Conservation (phyloP, 106 monocot species). For the Platanthera guangdongensis region DNA sequence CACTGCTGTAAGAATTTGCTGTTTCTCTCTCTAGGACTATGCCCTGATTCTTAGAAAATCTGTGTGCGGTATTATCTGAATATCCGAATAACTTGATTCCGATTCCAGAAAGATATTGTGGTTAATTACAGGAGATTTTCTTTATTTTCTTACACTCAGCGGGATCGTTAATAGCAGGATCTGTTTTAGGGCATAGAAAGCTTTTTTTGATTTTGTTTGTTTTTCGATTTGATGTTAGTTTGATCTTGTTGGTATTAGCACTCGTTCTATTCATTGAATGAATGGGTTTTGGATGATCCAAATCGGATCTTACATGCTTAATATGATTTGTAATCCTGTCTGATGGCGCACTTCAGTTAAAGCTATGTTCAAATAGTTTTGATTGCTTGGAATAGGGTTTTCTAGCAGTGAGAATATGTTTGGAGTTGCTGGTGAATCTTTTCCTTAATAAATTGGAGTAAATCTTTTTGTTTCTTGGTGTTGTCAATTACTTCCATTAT, state of each 20-base stretch:
- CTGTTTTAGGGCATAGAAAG: neutral
- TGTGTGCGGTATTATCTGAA: too few relatives aligned
- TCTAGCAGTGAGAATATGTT: neutral
- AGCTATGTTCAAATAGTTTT: neutral
- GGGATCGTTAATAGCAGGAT: too few relatives aligned
- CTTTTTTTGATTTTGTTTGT: neutral
- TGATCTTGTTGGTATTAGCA: neutral
- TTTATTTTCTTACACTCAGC: too few relatives aligned
- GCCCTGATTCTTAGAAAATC: too few relatives aligned
- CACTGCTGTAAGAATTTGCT: constrained; percentile 9
- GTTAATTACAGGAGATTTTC: too few relatives aligned
- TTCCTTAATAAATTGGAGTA: neutral
- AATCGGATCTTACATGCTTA: neutral
- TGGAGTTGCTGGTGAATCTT: neutral
- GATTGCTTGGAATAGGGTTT: neutral
- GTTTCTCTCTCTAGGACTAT: too few relatives aligned
- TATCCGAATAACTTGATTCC: too few relatives aligned
- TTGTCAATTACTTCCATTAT: too few relatives aligned
- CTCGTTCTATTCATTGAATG: neutral
- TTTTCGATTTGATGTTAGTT: neutral
- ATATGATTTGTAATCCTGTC: neutral
- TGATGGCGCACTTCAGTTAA: neutral
- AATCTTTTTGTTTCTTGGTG: too few relatives aligned
- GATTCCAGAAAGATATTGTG: too few relatives aligned
- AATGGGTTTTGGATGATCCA: neutral